Base-by-base conservation (phyloP, 768 basidiomycete genomes). In the Boletus subcaerulescens region DNA sequence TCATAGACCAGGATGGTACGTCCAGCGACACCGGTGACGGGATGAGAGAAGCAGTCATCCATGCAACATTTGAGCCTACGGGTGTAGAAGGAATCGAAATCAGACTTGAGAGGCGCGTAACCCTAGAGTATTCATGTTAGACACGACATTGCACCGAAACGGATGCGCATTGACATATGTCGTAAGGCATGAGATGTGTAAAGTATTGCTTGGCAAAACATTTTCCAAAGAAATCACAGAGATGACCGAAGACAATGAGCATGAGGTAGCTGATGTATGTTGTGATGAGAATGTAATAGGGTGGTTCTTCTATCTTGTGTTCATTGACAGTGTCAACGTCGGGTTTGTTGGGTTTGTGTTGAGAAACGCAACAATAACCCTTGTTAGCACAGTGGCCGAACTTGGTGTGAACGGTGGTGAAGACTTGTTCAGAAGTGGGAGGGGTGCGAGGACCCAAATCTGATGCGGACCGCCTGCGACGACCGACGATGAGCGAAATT, bases 71-170 rank as follows among this genome's bases (percentile, higher is more conserved):
- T 98, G 60, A 98, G 83, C 4, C 94, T 88, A 48, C 96, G 92
- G 56, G 95, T 96, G 79, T 98, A 98, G 77, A 98, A 99, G 8
- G 97, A 98, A 72, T 98, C 96, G 62, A 98, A 98, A 71, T 98
- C 97, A 10, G 94, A 97, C 74, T 93, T 96, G 56, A 98, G 80
- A 6, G 97, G 91, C 2, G 95, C 96, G 65, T 97, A 95, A 53
- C 96, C 97, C 93, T 98, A 70, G 40, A n/a, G 47, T 15, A 22
- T 0, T 31, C 17, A 13, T 32, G 46, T 62, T 15, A 45, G 40
- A 54, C 39, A 52, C 26, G 48, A 5, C 14, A 42, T 55, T 52
- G n/a, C 33, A 53, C 17, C 0, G 48, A 20, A 20, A 58, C 48
- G 17, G 36, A 33, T 51, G n/a, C 1, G 79, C 93, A 22, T 22